phyloP scores from a whole-genome alignment of 331 rosid genomes.

The Spiraea crenata region DNA sequence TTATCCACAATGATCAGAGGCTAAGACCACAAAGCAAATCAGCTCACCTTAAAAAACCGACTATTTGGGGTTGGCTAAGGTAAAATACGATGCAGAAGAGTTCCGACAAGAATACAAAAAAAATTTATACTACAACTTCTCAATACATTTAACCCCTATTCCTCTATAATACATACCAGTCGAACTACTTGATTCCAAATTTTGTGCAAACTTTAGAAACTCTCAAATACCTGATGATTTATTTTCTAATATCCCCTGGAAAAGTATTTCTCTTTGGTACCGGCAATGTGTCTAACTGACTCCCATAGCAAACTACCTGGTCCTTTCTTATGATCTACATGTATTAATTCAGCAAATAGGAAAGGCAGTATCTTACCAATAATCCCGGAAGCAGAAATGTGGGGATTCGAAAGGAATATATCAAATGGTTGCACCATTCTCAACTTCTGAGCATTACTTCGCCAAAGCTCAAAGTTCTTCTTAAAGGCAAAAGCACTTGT shows the following conservation, averaged over 20 bases:
- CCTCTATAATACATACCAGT: not conserved
- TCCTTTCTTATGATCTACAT: not conserved
- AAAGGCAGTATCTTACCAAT: constrained; percentile 53
- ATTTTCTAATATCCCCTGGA: not conserved
- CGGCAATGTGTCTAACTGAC: not conserved
- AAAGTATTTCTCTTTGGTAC: not conserved
- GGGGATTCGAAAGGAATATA: constrained; percentile 72
- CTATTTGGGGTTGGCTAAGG: not conserved
- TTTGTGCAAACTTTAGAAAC: not conserved
- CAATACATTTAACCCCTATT: not conserved
- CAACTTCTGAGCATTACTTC: constrained; percentile 58
- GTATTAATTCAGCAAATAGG: not conserved
- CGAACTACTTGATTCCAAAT: constrained; percentile 1
- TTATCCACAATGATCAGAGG: not conserved
- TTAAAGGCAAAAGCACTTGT: constrained; percentile 63
- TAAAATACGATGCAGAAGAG: not conserved
- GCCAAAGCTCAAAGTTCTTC: constrained; percentile 68
- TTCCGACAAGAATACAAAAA: not conserved
- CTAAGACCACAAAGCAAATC: not conserved
- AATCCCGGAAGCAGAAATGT: constrained; percentile 65
- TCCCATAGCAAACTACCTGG: not conserved
- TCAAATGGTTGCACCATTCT: constrained; percentile 75
- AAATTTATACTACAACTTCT: not conserved
- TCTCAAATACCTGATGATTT: not conserved
- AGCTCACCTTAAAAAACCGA: not conserved